Conservation (phyloP, 2,329 filamentous ascomycete species). For the Didymosphaeria variabile region DNA sequence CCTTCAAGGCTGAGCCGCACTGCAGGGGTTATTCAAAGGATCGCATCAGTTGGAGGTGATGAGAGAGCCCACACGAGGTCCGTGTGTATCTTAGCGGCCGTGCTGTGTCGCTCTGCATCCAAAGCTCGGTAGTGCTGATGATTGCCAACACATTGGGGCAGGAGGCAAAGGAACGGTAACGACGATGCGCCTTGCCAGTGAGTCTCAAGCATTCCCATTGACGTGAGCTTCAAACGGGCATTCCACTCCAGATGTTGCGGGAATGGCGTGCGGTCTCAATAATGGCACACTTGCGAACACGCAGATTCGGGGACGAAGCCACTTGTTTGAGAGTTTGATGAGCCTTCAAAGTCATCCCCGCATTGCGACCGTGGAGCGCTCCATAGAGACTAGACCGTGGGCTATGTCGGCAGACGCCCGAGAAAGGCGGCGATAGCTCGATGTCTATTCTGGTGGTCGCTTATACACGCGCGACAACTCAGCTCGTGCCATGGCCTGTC, state of each 20-base stretch:
- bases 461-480: not conserved
- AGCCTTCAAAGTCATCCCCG: not conserved
- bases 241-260: too few relatives aligned
- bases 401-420: constrained; percentile 7
- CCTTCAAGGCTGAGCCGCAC: constrained; percentile 8
- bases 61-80: constrained; percentile 7
- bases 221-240: not conserved
- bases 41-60: not conserved
- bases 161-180: not conserved
- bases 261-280: not conserved
- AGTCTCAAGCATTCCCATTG: not conserved
- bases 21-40: constrained; percentile 5
- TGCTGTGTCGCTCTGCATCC: not conserved
- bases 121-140: constrained; percentile 6
- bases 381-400: not conserved
- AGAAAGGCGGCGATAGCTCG: not conserved
- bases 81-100: constrained; percentile 4
- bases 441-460: not conserved
- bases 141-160: constrained; percentile 3
- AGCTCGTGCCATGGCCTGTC: not conserved
- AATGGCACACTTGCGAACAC: not conserved
- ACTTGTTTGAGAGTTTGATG: constrained; percentile 8
- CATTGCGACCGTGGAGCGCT: not conserved
- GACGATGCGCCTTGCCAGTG: not conserved
- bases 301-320: not conserved